Evolutionary conservation across 169 alveolate species (phyloP).

Genomic region (Eimeria tenella): DNA sequence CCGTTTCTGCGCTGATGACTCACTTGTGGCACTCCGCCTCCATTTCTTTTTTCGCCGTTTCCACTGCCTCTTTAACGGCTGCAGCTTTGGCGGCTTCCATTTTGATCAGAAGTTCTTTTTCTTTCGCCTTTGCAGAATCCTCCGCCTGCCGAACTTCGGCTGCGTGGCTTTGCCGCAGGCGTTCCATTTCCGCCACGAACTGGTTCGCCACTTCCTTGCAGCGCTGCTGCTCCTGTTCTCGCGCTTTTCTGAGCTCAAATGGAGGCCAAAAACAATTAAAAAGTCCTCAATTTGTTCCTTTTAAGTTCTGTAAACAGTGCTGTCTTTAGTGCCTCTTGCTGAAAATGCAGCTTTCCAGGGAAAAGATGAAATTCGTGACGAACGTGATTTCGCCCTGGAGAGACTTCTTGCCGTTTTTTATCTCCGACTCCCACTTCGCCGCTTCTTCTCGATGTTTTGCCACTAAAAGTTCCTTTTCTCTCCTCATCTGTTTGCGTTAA

Average conservation of each 20-base stretch:
- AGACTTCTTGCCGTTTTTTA: constrained; percentile 4
- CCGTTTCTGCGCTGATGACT: not conserved
- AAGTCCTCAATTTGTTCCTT: too few relatives aligned
- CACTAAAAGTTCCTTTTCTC: not conserved
- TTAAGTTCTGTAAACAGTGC: too few relatives aligned
- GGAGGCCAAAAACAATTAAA: not conserved
- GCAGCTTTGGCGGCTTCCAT: constrained; percentile 17
- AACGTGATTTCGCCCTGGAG: not conserved
- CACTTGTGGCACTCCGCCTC: constrained; percentile 23
- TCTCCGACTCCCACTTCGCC: constrained; percentile 23
- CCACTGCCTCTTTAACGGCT: constrained; percentile 8
- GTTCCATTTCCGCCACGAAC: constrained; percentile 39
- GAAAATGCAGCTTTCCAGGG: not conserved
- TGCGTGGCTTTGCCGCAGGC: not conserved
- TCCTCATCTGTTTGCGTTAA: not conserved
- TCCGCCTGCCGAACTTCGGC: constrained; percentile 3
- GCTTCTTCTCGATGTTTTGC: constrained; percentile 23
- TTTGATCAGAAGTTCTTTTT: not conserved
- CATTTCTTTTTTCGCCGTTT: constrained; percentile 11
- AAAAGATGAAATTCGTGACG: too few relatives aligned
- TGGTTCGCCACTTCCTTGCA: constrained; percentile 3
- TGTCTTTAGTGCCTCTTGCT: too few relatives aligned
- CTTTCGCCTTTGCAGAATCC: constrained; percentile 31
- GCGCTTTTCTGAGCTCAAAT: constrained; percentile 11
- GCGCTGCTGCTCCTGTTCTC: constrained; percentile 48